These are phyloP conservation scores for Orobanche coerulescens DNA, from an alignment of 257 asterid genomes.

Conservation along the genomic window DNA sequence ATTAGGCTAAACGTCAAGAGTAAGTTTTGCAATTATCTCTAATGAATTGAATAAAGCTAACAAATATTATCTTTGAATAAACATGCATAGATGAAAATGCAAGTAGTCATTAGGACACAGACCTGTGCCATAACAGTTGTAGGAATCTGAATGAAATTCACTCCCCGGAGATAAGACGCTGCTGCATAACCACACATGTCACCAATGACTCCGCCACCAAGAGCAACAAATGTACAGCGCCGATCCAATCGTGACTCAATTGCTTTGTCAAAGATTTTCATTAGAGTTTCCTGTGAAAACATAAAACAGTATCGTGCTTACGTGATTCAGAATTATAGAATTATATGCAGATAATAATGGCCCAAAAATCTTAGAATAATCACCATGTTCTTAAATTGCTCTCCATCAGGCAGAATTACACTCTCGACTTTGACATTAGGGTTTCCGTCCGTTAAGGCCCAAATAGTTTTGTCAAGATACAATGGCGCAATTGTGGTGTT, in stretches of 20 bases:
- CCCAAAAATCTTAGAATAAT: constrained; percentile 18
- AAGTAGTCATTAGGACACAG: constrained; percentile 16
- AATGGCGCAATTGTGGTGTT: constrained; percentile 85
- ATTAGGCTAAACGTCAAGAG: no score
- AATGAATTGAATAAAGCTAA: no score
- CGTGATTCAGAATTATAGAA: constrained; percentile 9
- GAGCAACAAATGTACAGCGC: constrained; percentile 91
- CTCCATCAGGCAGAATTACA: constrained; percentile 95
- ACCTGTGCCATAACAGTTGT: constrained; percentile 99
- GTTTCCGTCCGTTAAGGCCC: constrained; percentile 73
- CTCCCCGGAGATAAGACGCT: constrained; percentile 94
- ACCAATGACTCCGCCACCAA: constrained; percentile 99
- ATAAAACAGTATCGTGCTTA: constrained; percentile 11
- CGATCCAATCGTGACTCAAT: constrained; percentile 85
- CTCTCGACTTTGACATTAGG: constrained; percentile 72
- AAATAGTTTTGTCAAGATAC: constrained; percentile 78
- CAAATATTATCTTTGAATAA: neutral
- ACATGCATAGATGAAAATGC: constrained; percentile 14
- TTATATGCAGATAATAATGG: constrained; percentile 6
- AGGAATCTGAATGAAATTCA: constrained; percentile 96
- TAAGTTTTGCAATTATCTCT: no score
- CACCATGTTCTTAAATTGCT: constrained; percentile 85
- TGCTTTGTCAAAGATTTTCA: constrained; percentile 95
- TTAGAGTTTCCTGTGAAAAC: constrained; percentile 66
- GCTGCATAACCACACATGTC: constrained; percentile 99